Conservation (phyloP, 2,329 filamentous ascomycete genomes). For the Dactylonectria estremocensis region DNA sequence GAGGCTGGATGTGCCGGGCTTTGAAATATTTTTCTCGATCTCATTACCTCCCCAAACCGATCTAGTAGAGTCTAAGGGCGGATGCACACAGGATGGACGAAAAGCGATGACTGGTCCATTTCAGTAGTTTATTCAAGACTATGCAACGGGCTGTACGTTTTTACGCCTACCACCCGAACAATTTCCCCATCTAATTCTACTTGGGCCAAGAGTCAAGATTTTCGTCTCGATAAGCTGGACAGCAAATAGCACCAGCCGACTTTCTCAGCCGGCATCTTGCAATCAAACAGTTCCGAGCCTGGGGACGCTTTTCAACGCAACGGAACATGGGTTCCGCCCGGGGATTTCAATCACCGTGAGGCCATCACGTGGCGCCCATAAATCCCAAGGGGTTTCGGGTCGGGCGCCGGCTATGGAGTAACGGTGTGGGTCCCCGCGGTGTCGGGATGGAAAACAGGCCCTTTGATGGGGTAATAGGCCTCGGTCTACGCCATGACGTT, state of each 20-base stretch:
- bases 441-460: conserved; percentile 15
- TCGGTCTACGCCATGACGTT: conserved; percentile 43
- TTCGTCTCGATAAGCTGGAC: conserved; percentile 6
- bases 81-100: background rate
- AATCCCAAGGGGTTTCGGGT: conserved; percentile 32
- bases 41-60: background rate
- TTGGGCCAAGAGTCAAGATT: background rate
- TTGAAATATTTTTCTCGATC: background rate
- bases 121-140: background rate
- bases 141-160: background rate
- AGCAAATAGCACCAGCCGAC: background rate
- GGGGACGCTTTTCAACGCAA: conserved; percentile 23
- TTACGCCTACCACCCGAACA: background rate
- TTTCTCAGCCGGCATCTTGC: conserved; percentile 16
- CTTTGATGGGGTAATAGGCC: conserved; percentile 39
- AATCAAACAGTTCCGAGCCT: conserved; percentile 22
- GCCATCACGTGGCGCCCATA: conserved; percentile 22
- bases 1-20: background rate
- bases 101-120: background rate
- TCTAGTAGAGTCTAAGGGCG: background rate
- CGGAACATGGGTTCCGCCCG: conserved; percentile 42
- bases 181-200: background rate
- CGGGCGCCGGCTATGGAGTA: conserved; percentile 40
- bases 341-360: conserved; percentile 49
- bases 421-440: conserved; percentile 20